Evolutionary conservation across 2,329 filamentous ascomycete genomes (phyloP).

Genomic region (Cylindrodendrum hubeiense): DNA sequence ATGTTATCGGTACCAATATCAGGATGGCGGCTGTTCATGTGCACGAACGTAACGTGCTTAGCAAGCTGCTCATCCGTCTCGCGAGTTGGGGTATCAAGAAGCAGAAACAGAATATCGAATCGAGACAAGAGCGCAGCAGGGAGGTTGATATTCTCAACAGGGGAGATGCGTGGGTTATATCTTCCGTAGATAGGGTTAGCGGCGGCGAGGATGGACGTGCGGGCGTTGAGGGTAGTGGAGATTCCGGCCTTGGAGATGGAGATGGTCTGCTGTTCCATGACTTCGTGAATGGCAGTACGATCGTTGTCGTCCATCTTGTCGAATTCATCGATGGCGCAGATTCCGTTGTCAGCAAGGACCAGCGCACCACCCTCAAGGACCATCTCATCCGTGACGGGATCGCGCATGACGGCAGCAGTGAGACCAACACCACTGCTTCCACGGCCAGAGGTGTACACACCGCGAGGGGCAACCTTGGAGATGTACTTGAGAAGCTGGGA

Average conservation of each 20-base stretch:
- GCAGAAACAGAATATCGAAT: slow-evolving; percentile 97
- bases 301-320: slow-evolving; percentile 92
- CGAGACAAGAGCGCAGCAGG: slow-evolving; percentile 96
- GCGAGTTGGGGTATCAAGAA: slow-evolving; percentile 92
- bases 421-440: slow-evolving; percentile 86
- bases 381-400: slow-evolving; percentile 88
- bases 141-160: slow-evolving; percentile 98
- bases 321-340: slow-evolving; percentile 89
- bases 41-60: slow-evolving; percentile 94
- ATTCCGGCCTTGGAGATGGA: slow-evolving; percentile 83
- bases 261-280: slow-evolving; percentile 91
- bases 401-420: slow-evolving; percentile 85
- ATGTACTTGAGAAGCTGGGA: slow-evolving; percentile 99
- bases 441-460: slow-evolving; percentile 85
- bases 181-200: slow-evolving; percentile 98
- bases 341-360: slow-evolving; percentile 84
- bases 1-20: slow-evolving; percentile 72
- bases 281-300: slow-evolving; percentile 86
- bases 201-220: slow-evolving; percentile 94
- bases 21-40: slow-evolving; percentile 96
- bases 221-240: slow-evolving; percentile 87
- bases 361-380: slow-evolving; percentile 84
- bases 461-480: slow-evolving; percentile 94
- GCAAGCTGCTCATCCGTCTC: slow-evolving; percentile 94
- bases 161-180: slow-evolving; percentile 97